phyloP scores from a whole-genome alignment of 2,329 filamentous ascomycete genomes.

The Pestalotiopsis sp. region DNA sequence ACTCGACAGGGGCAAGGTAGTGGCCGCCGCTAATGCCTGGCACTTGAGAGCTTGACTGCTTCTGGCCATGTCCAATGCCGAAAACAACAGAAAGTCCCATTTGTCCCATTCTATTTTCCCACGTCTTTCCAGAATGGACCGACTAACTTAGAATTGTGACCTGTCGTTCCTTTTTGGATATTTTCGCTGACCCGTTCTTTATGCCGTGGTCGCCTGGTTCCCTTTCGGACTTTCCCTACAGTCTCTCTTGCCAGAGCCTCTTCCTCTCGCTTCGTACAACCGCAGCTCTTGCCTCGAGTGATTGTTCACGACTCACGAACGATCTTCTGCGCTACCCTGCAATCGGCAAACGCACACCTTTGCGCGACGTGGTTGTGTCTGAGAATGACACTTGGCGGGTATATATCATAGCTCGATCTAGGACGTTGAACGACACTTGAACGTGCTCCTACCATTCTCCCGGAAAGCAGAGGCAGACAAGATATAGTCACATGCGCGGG shows the following conservation, averaged over 20 bases:
- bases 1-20: neutral
- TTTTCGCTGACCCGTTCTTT: neutral
- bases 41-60: neutral
- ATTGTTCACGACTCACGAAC: neutral
- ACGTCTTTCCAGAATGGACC: neutral
- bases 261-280: neutral
- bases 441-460: neutral
- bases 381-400: neutral
- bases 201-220: neutral
- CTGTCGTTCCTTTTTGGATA: neutral
- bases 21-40: conserved; percentile 3
- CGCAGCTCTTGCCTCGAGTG: neutral
- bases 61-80: neutral
- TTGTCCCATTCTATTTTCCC: neutral
- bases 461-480: neutral
- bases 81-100: conserved; percentile 6
- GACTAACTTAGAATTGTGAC: neutral
- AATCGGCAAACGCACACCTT: neutral
- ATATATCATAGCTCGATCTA: neutral
- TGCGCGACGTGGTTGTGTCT: neutral
- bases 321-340: neutral
- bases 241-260: neutral
- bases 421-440: neutral
- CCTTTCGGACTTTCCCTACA: neutral
- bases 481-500: neutral